Evolutionary conservation across 495 filamentous ascomycete species (phyloP).

Genomic region (Neurospora sp.): DNA sequence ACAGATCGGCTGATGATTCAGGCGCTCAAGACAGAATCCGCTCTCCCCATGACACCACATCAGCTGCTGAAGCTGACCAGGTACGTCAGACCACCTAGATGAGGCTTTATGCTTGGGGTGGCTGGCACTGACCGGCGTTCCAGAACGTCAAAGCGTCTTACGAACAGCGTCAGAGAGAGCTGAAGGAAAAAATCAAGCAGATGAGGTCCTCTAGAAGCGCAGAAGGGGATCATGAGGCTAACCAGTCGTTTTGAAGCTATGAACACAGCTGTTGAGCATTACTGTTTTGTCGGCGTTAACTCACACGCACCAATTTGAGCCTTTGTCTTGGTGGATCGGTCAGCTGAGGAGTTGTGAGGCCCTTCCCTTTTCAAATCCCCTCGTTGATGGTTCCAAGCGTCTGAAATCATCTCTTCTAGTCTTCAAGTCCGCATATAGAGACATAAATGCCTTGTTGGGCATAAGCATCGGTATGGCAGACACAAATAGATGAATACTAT

Average conservation of each 20-base stretch:
- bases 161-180: conserved; percentile 53
- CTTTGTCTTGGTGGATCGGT: not conserved
- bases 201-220: conserved; percentile 45
- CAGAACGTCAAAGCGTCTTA: conserved; percentile 30
- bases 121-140: not conserved
- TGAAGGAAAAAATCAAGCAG: conserved; percentile 59
- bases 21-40: conserved; percentile 44
- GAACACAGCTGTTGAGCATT: not conserved
- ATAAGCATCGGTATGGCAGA: not conserved
- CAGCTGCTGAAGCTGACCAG: conserved; percentile 23
- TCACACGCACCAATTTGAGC: not conserved
- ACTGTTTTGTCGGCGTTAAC: not conserved
- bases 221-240: conserved; percentile 36
- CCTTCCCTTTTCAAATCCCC: not conserved
- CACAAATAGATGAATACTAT: not conserved
- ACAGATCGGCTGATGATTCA: conserved; percentile 53
- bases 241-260: conserved; percentile 25
- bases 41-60: conserved; percentile 19
- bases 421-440: not conserved
- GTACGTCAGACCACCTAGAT: conserved; percentile 27
- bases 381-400: not conserved
- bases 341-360: conserved; percentile 1
- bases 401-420: not conserved
- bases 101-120: conserved; percentile 3
- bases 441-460: not conserved